These are phyloP conservation scores for Inonotus hispidus DNA, from an alignment of 1,284 basidiomycete species.

Conservation along the genomic window DNA sequence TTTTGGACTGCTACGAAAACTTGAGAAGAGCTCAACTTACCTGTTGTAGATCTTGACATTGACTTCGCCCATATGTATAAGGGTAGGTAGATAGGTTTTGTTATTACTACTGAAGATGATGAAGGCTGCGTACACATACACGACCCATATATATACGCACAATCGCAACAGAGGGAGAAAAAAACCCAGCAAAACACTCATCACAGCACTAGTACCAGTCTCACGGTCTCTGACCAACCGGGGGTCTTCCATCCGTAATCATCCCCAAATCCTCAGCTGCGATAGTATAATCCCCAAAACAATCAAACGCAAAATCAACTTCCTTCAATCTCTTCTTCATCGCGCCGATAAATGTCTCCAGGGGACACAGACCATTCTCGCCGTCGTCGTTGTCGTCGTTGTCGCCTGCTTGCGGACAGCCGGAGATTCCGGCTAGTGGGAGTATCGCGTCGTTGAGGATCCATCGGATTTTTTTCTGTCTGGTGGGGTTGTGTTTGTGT, in stretches of 20 bases:
- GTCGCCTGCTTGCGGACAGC: conserved; percentile 44
- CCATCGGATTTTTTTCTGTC: conserved; percentile 56
- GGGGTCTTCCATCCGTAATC: conserved; percentile 36
- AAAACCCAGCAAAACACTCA: too few species aligned
- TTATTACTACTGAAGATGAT: too few species aligned
- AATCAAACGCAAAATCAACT: conserved; percentile 39
- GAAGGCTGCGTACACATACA: too few species aligned
- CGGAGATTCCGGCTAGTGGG: conserved; percentile 53
- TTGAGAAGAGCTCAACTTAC: too few species aligned
- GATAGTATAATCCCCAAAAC: conserved; percentile 39
- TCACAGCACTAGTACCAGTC: too few species aligned
- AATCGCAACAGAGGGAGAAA: too few species aligned
- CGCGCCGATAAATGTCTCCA: conserved; percentile 45
- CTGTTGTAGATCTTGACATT: too few species aligned
- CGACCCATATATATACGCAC: background rate
- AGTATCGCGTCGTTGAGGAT: conserved; percentile 55
- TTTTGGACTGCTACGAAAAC: conserved; percentile 83
- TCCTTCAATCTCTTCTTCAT: conserved; percentile 43
- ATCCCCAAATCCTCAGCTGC: conserved; percentile 35
- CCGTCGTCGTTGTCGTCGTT: too few species aligned
- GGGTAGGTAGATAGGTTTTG: too few species aligned
- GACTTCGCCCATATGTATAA: too few species aligned
- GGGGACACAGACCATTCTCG: conserved; percentile 50
- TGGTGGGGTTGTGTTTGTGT: too few species aligned
- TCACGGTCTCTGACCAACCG: conserved; percentile 20